Evolutionary conservation across 176 grass and related monocot species (phyloP).

Genomic region (bread wheat (Triticum aestivum)): IWGSC_CS_RefSeq_v2.1 NC_057812.1:155851718-155852217

Average conservation of each 20-base stretch:
- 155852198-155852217: slow-evolving; percentile 40
- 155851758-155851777: too few relatives aligned
- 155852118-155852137: not conserved
- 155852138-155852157: not conserved
- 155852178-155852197: slow-evolving; percentile 41
- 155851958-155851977: not conserved
- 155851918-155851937: not conserved
- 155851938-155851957: not conserved
- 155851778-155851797: too few relatives aligned
- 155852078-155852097: not conserved
- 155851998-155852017: not conserved
- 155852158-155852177: slow-evolving; percentile 13
- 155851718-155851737: too few relatives aligned
- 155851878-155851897: not conserved
- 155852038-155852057: not conserved
- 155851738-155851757: too few relatives aligned
- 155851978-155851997: not conserved
- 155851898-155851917: not conserved
- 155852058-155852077: not conserved
- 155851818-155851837: too few relatives aligned
- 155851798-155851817: too few relatives aligned
- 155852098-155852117: not conserved
- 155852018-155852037: not conserved
- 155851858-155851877: too few relatives aligned
- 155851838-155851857: too few relatives aligned